Conservation (phyloP, 805 yeast species). For the Maudiozyma turicensis region DNA sequence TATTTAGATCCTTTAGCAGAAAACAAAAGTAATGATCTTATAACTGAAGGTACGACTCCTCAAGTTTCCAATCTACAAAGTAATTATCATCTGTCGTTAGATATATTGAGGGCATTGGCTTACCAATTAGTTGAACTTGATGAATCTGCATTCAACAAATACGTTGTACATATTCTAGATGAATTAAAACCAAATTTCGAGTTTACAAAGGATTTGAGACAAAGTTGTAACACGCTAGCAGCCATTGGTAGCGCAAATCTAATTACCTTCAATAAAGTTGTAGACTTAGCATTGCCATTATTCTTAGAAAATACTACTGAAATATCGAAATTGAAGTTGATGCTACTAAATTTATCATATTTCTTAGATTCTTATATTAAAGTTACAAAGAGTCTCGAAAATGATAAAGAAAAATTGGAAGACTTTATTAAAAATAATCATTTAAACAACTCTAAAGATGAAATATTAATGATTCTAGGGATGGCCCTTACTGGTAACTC, state of each 20-base stretch:
- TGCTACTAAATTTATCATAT: slow-evolving; percentile 51
- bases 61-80: not conserved
- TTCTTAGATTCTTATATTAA: slow-evolving; percentile 41
- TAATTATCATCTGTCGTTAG: slow-evolving; percentile 36
- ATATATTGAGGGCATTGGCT: slow-evolving; percentile 38
- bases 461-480: slow-evolving; percentile 56
- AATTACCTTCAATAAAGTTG: slow-evolving; percentile 38
- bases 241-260: slow-evolving; percentile 42
- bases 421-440: slow-evolving; percentile 1
- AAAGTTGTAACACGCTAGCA: slow-evolving; percentile 52
- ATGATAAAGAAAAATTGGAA: not conserved
- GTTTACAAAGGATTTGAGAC: slow-evolving; percentile 47
- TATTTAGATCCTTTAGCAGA: slow-evolving; percentile 4
- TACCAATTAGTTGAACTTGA: slow-evolving; percentile 26
- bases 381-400: slow-evolving; percentile 33
- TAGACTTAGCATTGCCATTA: slow-evolving; percentile 37
- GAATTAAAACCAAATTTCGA: slow-evolving; percentile 48
- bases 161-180: slow-evolving; percentile 33
- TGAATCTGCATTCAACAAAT: slow-evolving; percentile 30
- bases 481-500: slow-evolving; percentile 61
- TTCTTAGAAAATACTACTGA: slow-evolving; percentile 34
- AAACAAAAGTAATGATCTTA: not conserved
- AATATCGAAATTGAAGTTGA: slow-evolving; percentile 47
- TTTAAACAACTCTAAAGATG: slow-evolving; percentile 44
- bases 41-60: not conserved